Conservation (phyloP, 768 basidiomycete species). For the Rhodotorula graminis region DNA sequence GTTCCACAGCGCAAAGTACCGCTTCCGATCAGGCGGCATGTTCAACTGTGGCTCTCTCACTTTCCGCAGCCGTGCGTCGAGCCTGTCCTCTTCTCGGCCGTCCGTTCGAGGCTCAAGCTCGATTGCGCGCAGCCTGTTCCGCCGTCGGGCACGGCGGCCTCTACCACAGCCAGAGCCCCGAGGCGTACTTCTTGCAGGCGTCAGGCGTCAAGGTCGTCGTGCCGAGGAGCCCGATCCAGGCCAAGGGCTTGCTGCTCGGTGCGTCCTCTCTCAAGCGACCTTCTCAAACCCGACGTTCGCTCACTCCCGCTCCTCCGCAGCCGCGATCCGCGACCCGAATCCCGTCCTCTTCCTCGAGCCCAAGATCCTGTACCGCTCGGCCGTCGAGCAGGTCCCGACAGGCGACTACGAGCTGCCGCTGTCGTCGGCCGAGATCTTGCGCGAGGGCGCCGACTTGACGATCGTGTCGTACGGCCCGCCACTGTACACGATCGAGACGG, state of each 20-base stretch:
- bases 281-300: not conserved
- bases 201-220: conserved; percentile 89
- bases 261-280: not conserved
- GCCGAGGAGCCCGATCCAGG: conserved; percentile 87
- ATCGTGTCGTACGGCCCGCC: conserved; percentile 91
- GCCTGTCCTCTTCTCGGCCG: conserved; percentile 6
- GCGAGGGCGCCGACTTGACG: conserved; percentile 75
- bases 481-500: conserved; percentile 79
- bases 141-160: conserved; percentile 85
- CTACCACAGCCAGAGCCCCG: conserved; percentile 93
- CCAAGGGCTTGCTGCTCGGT: conserved; percentile 76
- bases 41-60: conserved; percentile 61
- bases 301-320: conserved; percentile 33
- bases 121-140: conserved; percentile 72
- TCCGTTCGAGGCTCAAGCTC: not conserved
- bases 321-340: conserved; percentile 84
- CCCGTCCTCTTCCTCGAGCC: conserved; percentile 96
- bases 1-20: conserved; percentile 61
- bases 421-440: conserved; percentile 66
- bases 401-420: conserved; percentile 83
- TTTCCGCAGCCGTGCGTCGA: conserved; percentile 50
- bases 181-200: conserved; percentile 89
- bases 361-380: conserved; percentile 84
- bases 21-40: conserved; percentile 80
- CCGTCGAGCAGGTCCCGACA: conserved; percentile 86